Conservation (phyloP, 1,284 basidiomycete species). For the Marasmius fiardii region DNA sequence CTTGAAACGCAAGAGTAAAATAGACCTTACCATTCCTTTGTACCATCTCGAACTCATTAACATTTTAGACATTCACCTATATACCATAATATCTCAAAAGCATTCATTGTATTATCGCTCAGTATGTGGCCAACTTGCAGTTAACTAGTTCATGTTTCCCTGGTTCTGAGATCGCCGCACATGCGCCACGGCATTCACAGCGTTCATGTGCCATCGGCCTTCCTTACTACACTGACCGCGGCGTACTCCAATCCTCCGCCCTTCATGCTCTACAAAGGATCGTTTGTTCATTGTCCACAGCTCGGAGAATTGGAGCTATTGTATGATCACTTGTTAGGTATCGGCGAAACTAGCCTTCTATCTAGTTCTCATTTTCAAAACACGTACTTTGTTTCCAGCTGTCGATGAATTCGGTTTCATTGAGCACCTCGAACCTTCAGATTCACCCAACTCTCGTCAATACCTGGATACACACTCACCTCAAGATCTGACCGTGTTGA, state of each 20-base stretch:
- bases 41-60: too few relatives aligned
- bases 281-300: slow-evolving; percentile 53
- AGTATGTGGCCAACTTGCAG: too few relatives aligned
- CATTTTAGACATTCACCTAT: too few relatives aligned
- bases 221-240: too few relatives aligned
- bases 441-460: slow-evolving; percentile 20
- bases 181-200: not conserved
- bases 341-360: not conserved
- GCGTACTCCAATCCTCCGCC: too few relatives aligned
- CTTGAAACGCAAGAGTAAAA: not conserved
- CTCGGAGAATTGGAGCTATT: slow-evolving; percentile 52
- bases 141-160: too few relatives aligned
- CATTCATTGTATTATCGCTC: too few relatives aligned
- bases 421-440: slow-evolving; percentile 38
- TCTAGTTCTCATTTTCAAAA: not conserved
- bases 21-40: not conserved
- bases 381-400: slow-evolving; percentile 30
- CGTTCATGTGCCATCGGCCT: too few relatives aligned
- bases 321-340: slow-evolving; percentile 57
- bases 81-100: too few relatives aligned
- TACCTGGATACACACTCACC: slow-evolving; percentile 18
- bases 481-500: slow-evolving; percentile 19
- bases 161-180: too few relatives aligned
- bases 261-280: slow-evolving; percentile 38
- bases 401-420: slow-evolving; percentile 55